Percentiles rank a stretch among this genome's conserved stretches.
phyloP scores from a whole-genome alignment of 2,329 filamentous ascomycete genomes.

The Dactylellina sp. region DNA sequence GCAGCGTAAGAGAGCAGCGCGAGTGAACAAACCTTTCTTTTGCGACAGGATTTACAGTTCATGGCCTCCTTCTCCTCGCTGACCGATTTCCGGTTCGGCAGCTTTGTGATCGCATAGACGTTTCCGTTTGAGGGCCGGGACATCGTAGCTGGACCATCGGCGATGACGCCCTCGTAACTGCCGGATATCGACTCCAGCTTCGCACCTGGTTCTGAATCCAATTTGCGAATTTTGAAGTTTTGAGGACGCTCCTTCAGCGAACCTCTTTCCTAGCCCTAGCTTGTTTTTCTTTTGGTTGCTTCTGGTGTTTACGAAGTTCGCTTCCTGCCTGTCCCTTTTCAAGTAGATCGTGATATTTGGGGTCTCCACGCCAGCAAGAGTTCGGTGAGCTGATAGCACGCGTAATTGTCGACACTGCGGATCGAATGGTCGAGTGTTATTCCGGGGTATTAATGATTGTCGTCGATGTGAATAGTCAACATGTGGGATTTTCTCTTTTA shows the following conservation, averaged over 20 bases:
- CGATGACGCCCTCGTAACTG: conserved; percentile 55
- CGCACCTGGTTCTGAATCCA: conserved; percentile 48
- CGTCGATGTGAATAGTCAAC: conserved; percentile 17
- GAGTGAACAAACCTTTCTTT: conserved; percentile 78
- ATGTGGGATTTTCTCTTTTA: conserved; percentile 28
- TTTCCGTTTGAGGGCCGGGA: conserved; percentile 55
- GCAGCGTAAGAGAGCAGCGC: neutral
- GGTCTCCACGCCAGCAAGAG: too few species aligned
- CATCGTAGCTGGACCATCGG: conserved; percentile 55
- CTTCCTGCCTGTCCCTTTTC: conserved; percentile 1
- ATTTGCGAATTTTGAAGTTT: conserved; percentile 38
- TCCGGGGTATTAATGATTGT: conserved; percentile 24
- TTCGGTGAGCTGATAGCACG: too few species aligned
- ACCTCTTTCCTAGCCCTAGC: conserved; percentile 34
- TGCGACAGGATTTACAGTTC: conserved; percentile 95
- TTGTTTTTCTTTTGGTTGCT: neutral
- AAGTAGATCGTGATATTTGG: conserved; percentile 21
- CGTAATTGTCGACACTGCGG: conserved; percentile 20
- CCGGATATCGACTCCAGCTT: conserved; percentile 56
- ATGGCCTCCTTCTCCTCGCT: conserved; percentile 87
- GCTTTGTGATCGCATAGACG: conserved; percentile 57
- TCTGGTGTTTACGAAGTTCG: conserved; percentile 1
- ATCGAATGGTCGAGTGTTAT: neutral
- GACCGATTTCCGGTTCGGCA: conserved; percentile 70
- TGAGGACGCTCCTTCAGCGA: conserved; percentile 48